Percentiles rank a stretch among this genome's conserved stretches.
Evolutionary conservation across 2,329 filamentous ascomycete genomes (phyloP).

Genomic region (Phaeosphaeriaceae sp.): DNA sequence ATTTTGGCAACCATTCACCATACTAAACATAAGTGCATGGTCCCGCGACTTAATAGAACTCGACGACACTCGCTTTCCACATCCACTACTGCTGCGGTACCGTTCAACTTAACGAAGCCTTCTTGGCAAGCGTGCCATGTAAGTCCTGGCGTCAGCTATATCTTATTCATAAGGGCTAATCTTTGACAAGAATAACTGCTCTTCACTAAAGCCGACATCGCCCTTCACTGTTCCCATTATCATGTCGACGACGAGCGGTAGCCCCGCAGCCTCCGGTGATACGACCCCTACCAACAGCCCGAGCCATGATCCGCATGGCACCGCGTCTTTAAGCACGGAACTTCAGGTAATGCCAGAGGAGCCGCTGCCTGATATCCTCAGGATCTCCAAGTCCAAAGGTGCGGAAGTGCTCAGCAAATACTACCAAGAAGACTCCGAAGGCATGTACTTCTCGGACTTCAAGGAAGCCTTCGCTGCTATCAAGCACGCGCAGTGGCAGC

Average conservation of each 20-base stretch:
- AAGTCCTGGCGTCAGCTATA: not conserved
- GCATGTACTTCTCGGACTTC: slow-evolving; percentile 14
- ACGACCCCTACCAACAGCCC: not conserved
- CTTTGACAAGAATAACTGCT: not conserved
- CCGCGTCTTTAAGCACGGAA: not conserved
- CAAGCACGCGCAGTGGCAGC: slow-evolving; percentile 6
- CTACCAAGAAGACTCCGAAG: not conserved
- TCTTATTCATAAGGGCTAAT: not conserved
- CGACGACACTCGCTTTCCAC: not conserved
- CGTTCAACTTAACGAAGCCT: not conserved
- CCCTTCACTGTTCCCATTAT: not conserved
- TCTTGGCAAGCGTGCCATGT: not conserved
- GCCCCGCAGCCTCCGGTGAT: not conserved
- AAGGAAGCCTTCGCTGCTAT: slow-evolving; percentile 8
- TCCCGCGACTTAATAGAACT: not conserved
- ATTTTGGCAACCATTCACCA: not conserved
- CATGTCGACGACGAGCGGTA: not conserved
- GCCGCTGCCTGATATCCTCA: not conserved
- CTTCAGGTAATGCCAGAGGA: not conserved
- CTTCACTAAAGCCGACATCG: not conserved
- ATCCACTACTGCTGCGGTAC: not conserved
- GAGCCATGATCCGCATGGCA: not conserved
- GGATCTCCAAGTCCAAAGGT: slow-evolving; percentile 2
- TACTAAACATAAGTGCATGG: not conserved
- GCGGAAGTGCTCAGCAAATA: slow-evolving; percentile 6